These are phyloP conservation scores for Bacidia rubella DNA, from an alignment of 495 filamentous ascomycete species.

Conservation along the genomic window DNA sequence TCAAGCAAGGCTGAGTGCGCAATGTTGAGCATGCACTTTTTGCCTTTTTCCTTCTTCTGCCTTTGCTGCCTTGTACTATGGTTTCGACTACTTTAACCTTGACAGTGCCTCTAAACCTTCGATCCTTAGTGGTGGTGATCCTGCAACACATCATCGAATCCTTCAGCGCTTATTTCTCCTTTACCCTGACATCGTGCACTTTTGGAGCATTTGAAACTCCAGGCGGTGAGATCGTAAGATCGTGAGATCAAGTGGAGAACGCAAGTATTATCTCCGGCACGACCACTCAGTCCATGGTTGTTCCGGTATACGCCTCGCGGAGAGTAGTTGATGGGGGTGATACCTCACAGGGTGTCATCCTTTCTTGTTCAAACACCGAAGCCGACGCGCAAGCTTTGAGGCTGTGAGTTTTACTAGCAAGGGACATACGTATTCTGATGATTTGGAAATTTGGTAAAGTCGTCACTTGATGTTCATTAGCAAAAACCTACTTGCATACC, in stretches of 20 bases:
- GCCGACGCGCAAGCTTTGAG: not conserved
- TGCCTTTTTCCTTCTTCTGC: not conserved
- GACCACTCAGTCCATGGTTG: conserved; percentile 33
- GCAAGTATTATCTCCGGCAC: conserved; percentile 40
- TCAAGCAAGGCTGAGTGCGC: not conserved
- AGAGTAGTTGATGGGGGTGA: conserved; percentile 21
- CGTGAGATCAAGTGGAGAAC: not conserved
- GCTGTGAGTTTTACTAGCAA: not conserved
- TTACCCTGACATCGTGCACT: not conserved
- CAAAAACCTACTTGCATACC: not conserved
- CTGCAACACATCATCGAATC: not conserved
- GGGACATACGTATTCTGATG: not conserved
- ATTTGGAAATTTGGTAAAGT: not conserved
- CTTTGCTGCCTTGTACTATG: not conserved
- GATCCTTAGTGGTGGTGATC: not conserved
- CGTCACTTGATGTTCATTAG: not conserved
- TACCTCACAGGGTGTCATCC: not conserved
- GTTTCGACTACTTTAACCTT: not conserved
- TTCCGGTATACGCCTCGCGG: conserved; percentile 39
- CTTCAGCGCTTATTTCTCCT: not conserved
- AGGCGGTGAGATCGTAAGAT: too few species aligned
- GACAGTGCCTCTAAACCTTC: not conserved
- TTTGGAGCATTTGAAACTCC: not conserved
- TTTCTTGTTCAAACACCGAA: not conserved
- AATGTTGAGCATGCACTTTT: not conserved